phyloP scores from a whole-genome alignment of 2,329 filamentous ascomycete genomes.

The Stromatinia cepivora region DNA sequence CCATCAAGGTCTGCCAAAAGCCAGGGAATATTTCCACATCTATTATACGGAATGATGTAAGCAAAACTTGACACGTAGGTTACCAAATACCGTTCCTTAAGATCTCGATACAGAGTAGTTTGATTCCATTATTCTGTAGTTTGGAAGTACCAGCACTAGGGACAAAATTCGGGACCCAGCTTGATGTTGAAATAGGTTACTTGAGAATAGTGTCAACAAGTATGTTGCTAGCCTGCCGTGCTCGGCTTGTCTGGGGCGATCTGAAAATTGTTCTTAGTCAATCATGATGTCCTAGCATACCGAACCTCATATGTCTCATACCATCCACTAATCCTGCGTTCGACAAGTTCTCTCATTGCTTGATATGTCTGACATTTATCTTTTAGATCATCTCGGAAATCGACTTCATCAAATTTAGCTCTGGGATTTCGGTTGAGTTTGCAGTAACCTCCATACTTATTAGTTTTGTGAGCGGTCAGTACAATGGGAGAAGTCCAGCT shows the following conservation, averaged over 20 bases:
- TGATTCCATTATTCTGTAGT: not conserved
- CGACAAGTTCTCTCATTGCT: slow-evolving; percentile 17
- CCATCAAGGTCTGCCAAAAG: not conserved
- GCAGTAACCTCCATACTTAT: slow-evolving; percentile 11
- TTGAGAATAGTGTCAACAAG: not conserved
- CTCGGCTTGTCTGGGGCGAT: not conserved
- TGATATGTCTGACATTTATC: slow-evolving; percentile 7
- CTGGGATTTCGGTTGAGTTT: slow-evolving; percentile 1
- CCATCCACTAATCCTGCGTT: slow-evolving; percentile 14
- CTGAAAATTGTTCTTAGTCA: not conserved
- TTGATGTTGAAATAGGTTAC: too few relatives aligned
- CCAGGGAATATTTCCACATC: not conserved
- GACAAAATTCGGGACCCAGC: not conserved
- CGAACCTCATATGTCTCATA: slow-evolving; percentile 15
- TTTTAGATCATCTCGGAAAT: slow-evolving; percentile 4
- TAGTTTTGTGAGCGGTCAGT: slow-evolving; percentile 16
- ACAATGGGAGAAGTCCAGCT: not conserved
- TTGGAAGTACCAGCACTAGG: not conserved
- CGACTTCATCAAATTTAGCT: slow-evolving; percentile 11
- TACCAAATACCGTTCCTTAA: too few relatives aligned
- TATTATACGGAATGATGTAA: not conserved
- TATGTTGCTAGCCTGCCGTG: too few relatives aligned
- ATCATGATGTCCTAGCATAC: slow-evolving; percentile 10
- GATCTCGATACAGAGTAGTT: not conserved
- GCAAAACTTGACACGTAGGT: not conserved